A percentile compares a stretch with the other conserved stretches of the same genome.
phyloP scores from a whole-genome alignment of 805 yeast species.

The Saccharomycopsis lassenensis region DNA sequence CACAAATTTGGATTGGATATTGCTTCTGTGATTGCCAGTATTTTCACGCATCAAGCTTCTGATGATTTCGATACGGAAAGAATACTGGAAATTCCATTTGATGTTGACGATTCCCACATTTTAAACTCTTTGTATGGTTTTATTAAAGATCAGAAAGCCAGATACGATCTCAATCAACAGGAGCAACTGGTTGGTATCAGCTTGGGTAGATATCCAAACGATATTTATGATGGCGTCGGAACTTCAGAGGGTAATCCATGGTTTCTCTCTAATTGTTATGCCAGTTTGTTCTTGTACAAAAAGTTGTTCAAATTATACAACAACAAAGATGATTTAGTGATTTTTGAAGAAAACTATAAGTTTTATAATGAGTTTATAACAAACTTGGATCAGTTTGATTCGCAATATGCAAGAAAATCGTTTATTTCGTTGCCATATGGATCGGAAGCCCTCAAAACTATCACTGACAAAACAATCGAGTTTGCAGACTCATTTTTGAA shows the following conservation, averaged over 20 bases:
- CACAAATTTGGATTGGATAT: slow-evolving; percentile 66
- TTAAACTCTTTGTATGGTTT: slow-evolving; percentile 54
- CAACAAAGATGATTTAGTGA: slow-evolving; percentile 32
- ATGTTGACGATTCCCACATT: slow-evolving; percentile 44
- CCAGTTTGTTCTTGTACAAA: slow-evolving; percentile 52
- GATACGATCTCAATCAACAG: slow-evolving; percentile 68
- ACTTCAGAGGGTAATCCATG: slow-evolving; percentile 69
- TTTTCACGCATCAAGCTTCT: slow-evolving; percentile 34
- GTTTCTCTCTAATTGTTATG: slow-evolving; percentile 65
- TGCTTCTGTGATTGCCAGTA: slow-evolving; percentile 45
- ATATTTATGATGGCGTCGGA: slow-evolving; percentile 55
- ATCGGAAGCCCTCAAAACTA: slow-evolving; percentile 33
- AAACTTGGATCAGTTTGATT: slow-evolving; percentile 15
- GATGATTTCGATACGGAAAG: slow-evolving; percentile 33
- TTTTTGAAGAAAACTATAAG: slow-evolving; percentile 24
- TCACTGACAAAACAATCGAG: slow-evolving; percentile 35
- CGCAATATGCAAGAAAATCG: slow-evolving; percentile 1
- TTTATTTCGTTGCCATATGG: slow-evolving; percentile 23
- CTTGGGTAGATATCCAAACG: slow-evolving; percentile 72
- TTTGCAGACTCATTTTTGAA: slow-evolving; percentile 60
- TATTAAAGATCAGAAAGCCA: slow-evolving; percentile 53
- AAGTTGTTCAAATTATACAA: slow-evolving; percentile 35
- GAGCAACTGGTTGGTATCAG: slow-evolving; percentile 37
- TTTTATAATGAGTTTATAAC: slow-evolving; percentile 25
- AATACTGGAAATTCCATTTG: slow-evolving; percentile 43